Conservation (phyloP, 2,329 filamentous ascomycete genomes). For the Aphanocladium album region DNA sequence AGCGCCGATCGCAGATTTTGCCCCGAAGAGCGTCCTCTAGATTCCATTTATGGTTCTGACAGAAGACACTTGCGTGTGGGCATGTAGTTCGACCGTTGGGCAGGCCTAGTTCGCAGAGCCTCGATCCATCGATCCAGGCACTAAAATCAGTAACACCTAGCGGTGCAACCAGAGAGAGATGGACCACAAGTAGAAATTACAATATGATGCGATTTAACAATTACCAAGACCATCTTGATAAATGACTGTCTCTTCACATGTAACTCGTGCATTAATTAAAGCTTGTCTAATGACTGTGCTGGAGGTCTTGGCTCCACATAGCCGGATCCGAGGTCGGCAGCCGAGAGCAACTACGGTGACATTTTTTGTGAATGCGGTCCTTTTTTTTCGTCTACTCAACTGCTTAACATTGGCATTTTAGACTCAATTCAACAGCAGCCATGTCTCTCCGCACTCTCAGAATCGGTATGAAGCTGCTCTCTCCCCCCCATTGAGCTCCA, state of each 20-base stretch:
- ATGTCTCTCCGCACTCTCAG: constrained; percentile 39
- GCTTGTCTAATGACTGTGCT: background rate
- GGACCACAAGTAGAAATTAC: too few relatives aligned
- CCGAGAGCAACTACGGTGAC: background rate
- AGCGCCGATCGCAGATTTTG: too few relatives aligned
- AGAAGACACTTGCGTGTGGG: too few relatives aligned
- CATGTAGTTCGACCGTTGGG: too few relatives aligned
- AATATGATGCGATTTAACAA: too few relatives aligned
- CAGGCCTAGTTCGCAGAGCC: too few relatives aligned
- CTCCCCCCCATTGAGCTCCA: too few relatives aligned
- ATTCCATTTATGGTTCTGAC: too few relatives aligned
- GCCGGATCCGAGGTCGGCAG: constrained; percentile 13
- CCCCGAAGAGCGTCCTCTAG: too few relatives aligned
- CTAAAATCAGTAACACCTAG: too few relatives aligned
- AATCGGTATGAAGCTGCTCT: constrained; percentile 31
- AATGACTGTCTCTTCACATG: background rate
- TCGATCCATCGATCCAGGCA: too few relatives aligned
- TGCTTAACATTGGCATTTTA: background rate
- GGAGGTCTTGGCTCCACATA: background rate
- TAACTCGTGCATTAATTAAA: background rate
- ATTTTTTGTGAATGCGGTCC: background rate
- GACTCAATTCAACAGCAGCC: constrained; percentile 14
- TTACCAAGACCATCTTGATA: background rate
- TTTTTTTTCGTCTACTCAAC: background rate
- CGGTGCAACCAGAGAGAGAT: too few relatives aligned